A percentile compares a stretch with the other conserved stretches of the same genome.
These are phyloP conservation scores for Ustilago trichophora DNA, from an alignment of 1,284 basidiomycete genomes.

Conservation along the genomic window DNA sequence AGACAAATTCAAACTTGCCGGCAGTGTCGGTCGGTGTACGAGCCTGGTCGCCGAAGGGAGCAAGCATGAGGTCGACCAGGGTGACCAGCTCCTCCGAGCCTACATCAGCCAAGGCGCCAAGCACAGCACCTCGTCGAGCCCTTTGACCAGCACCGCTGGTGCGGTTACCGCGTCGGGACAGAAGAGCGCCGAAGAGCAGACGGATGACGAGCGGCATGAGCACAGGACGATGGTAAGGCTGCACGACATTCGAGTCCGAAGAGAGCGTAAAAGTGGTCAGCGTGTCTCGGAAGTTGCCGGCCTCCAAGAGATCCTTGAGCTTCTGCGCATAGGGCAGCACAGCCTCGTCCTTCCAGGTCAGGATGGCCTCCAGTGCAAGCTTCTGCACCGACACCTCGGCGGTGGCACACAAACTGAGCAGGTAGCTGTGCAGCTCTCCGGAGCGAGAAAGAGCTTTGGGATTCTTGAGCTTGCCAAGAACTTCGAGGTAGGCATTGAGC, in stretches of 20 bases:
- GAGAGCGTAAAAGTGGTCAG: constrained; percentile 74
- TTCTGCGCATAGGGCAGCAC: constrained; percentile 76
- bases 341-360: constrained; percentile 81
- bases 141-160: constrained; percentile 72
- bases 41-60: constrained; percentile 72
- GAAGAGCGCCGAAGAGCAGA: constrained; percentile 87
- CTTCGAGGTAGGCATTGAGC: constrained; percentile 73
- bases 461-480: constrained; percentile 89
- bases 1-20: constrained; percentile 46
- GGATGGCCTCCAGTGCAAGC: constrained; percentile 79
- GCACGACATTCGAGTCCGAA: constrained; percentile 70
- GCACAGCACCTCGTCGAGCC: constrained; percentile 76
- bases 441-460: constrained; percentile 84
- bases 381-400: constrained; percentile 83
- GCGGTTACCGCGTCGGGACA: constrained; percentile 79
- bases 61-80: constrained; percentile 90
- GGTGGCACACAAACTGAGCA: constrained; percentile 81
- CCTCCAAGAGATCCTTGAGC: constrained; percentile 80
- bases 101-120: constrained; percentile 78
- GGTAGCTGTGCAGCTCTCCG: constrained; percentile 75
- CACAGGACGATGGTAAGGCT: constrained; percentile 74
- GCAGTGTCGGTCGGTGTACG: constrained; percentile 14
- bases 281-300: constrained; percentile 87
- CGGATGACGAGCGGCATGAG: constrained; percentile 81
- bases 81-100: constrained; percentile 78